Evolutionary conservation across 139 green algal species (phyloP), one percentile per base, ranked within the genome.

Genomic region (Closterium sp.): DNA sequence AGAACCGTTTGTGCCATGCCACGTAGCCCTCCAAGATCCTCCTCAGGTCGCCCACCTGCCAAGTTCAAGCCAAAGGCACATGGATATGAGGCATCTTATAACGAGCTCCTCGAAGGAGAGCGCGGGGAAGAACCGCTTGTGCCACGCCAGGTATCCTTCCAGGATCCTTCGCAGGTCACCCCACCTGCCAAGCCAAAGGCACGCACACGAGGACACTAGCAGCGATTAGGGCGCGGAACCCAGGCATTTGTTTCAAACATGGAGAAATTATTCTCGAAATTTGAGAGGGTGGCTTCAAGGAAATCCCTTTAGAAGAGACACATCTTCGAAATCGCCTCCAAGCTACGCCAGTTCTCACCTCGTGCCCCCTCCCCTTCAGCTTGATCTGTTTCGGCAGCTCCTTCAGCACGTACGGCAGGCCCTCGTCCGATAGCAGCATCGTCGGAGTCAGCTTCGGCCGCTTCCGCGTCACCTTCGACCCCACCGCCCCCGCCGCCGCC

Each of bases 91-190:
- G n/a, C n/a, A n/a, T n/a, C n/a, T n/a, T n/a, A n/a, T n/a, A n/a
- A n/a, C n/a, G n/a, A 93, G 93, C 69, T 93, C 89, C 1, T 19
- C 25, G 87, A 93, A 93, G 19, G 30, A 90, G 0, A 93, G 32
- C 4, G n/a, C 38, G 6, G 91, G 91, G 84, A 92, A 93, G 34
- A 93, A 9, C 31, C 25, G 88, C 33, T 33, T 32, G 31, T 93
- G 91, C 91, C 91, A 93, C 38, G 10, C 32, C 25, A 76, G 28
- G 34, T 92, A 93, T 21, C 28, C 34, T 25, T 93, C 33, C 35
- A 93, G 88, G 35, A 93, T 66, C 33, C 88, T 69, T 31, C 88
- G n/a, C n/a, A 93, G 88, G 87, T 93, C 91, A n/a, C 25, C 88
- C 91, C 33, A 93, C 87, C 91, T 93, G 31, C 7, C 76, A 90